Base-by-base conservation (phyloP, 805 yeast genomes). In the Candida anglica region DNA sequence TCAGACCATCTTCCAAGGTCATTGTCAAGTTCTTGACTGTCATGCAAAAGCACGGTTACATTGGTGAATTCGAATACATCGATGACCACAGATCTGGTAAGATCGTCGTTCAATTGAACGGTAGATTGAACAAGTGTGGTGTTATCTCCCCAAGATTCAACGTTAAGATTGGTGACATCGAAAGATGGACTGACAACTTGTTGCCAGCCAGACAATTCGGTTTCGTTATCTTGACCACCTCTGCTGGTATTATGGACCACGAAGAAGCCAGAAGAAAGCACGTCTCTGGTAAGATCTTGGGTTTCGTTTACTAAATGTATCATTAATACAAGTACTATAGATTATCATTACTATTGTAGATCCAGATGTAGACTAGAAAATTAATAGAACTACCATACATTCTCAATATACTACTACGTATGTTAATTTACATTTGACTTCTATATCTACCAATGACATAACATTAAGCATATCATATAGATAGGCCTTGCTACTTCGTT, bases 211-310 rank as follows among this genome's bases (percentile, higher is more conserved):
- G 98, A 84, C 98, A 89, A 76, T 91, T 89, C 65, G 98, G 98
- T 77, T 88, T 72, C 83, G 89, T 89, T 65, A 86, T 89, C 73
- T 81, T 89, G 69, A 91, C 98, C 75, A 89, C 98, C 59, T 91
- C 97, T 60, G 96, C 97, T 60, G 98, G 98, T 77, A 89, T 89
- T 63, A 88, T 89, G 95, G 97, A 91, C 81, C 98, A 89, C 79
- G 97, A 91, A 80, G 97, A 89, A 79, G 98, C 98, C 64, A 86
- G 95, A 83, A 85, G 97, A 82, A 91, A 89, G 86, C 97, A 89
- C 78, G 97, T 89, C 58, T 87, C 96, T 57, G 98, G 98, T 73
- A 89, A 89, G 82, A 85, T 89, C 73, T 84, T 89, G 66, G 98
- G 97, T 68, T 89, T 86, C 79, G 96, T 89, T 52, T 89, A 89